These are phyloP conservation scores for Phoma sp. DNA, from an alignment of 2,329 filamentous ascomycete genomes.

Conservation along the genomic window DNA sequence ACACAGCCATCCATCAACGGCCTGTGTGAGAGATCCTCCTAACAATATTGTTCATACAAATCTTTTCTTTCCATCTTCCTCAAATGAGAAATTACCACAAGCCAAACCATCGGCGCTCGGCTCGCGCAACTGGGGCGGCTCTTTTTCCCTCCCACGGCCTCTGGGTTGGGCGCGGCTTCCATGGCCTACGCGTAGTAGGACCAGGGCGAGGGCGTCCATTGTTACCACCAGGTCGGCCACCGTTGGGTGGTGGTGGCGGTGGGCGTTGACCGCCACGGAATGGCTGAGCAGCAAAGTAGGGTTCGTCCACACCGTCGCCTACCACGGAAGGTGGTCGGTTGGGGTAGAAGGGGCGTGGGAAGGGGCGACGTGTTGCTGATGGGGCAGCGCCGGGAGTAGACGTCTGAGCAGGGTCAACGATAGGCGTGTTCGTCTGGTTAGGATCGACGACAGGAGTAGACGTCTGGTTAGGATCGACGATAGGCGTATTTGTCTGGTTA, in stretches of 20 bases:
- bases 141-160: background rate
- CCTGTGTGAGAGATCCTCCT: background rate
- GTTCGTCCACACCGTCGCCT: slow-evolving; percentile 24
- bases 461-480: background rate
- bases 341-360: slow-evolving; percentile 1
- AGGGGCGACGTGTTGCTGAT: background rate
- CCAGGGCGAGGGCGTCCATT: background rate
- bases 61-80: background rate
- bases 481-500: too few relatives aligned
- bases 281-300: slow-evolving; percentile 10
- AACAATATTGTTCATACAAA: slow-evolving; percentile 1
- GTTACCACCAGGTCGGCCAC: background rate
- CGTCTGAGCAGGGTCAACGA: background rate
- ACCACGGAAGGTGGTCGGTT: slow-evolving; percentile 9
- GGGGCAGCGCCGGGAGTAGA: background rate
- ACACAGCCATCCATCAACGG: background rate
- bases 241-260: background rate
- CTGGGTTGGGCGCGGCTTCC: slow-evolving; percentile 8
- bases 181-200: slow-evolving; percentile 2
- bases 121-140: background rate
- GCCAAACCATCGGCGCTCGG: slow-evolving; percentile 9
- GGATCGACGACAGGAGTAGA: too few relatives aligned
- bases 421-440: background rate
- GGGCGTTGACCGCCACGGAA: background rate
- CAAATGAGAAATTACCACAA: slow-evolving; percentile 1